Evolutionary conservation across 2,329 filamentous ascomycete species (phyloP).

Genomic region (Xylaria sp.): DNA sequence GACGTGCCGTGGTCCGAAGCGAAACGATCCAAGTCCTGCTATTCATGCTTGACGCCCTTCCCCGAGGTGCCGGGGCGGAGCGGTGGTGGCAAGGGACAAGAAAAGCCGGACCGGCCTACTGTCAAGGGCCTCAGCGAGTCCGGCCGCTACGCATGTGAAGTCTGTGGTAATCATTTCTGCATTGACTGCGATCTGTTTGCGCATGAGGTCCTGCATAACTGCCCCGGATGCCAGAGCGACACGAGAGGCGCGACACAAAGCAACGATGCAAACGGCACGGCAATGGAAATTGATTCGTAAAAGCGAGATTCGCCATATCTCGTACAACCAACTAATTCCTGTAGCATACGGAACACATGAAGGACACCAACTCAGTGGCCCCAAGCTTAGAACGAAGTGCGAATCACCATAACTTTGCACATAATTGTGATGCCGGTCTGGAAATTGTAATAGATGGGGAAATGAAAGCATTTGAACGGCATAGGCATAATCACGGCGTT

Average conservation of each 20-base stretch:
- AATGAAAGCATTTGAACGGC: slow-evolving; percentile 29
- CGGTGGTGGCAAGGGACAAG: slow-evolving; percentile 39
- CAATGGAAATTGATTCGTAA: slow-evolving; percentile 58
- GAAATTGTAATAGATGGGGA: slow-evolving; percentile 18
- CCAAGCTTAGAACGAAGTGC: background rate
- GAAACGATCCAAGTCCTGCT: slow-evolving; percentile 71
- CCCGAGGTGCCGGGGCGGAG: slow-evolving; percentile 58
- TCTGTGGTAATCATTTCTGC: slow-evolving; percentile 92
- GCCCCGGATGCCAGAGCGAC: slow-evolving; percentile 82
- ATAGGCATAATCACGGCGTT: slow-evolving; percentile 29
- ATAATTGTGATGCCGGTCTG: slow-evolving; percentile 1
- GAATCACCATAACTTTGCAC: background rate
- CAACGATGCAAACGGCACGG: slow-evolving; percentile 51
- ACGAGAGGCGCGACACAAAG: slow-evolving; percentile 47
- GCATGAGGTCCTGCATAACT: slow-evolving; percentile 95
- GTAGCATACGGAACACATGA: background rate
- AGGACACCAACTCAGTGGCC: background rate
- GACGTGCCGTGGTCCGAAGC: slow-evolving; percentile 88
- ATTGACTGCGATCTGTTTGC: slow-evolving; percentile 97
- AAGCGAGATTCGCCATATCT: background rate
- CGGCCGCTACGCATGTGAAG: slow-evolving; percentile 85
- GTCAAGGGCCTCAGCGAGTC: slow-evolving; percentile 82
- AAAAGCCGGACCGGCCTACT: slow-evolving; percentile 35
- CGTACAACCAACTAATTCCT: background rate
- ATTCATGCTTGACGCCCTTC: slow-evolving; percentile 80